These are phyloP conservation scores for Wallacemonas sp. DNA, from an alignment of 208 protist species.

Conservation along the genomic window DNA sequence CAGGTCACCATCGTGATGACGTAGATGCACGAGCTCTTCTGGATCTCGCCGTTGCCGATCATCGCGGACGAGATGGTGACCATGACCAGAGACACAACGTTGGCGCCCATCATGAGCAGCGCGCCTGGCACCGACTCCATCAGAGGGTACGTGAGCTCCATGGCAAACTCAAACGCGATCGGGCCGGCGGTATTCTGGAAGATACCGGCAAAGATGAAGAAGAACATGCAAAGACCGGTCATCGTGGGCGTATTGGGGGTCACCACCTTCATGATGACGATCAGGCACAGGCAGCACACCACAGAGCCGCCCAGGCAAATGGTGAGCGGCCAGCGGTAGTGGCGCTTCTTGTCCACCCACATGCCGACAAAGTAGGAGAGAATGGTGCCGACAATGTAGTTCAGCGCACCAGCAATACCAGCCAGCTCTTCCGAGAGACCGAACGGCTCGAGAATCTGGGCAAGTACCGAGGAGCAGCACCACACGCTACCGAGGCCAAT, in stretches of 20 bases:
- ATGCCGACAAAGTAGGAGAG: constrained; percentile 53
- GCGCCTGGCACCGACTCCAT: constrained; percentile 59
- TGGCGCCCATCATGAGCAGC: constrained; percentile 73
- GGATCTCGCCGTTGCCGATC: constrained; percentile 46
- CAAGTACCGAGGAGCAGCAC: constrained; percentile 65
- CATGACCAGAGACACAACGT: constrained; percentile 62
- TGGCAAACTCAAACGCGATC: constrained; percentile 73
- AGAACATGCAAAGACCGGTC: constrained; percentile 40
- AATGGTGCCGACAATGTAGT: constrained; percentile 55
- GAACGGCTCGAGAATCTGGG: constrained; percentile 69
- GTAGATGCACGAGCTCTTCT: constrained; percentile 34
- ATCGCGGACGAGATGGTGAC: constrained; percentile 48
- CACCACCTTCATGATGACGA: constrained; percentile 51
- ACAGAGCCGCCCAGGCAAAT: constrained; percentile 49
- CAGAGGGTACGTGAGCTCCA: constrained; percentile 74
- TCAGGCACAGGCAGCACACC: constrained; percentile 50
- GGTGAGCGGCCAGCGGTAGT: constrained; percentile 51
- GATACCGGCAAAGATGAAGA: constrained; percentile 65
- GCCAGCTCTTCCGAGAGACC: constrained; percentile 50
- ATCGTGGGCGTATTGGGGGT: constrained; percentile 39
- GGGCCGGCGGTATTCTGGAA: constrained; percentile 75
- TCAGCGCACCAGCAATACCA: constrained; percentile 56
- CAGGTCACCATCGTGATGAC: constrained; percentile 54
- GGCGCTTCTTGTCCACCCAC: constrained; percentile 57
- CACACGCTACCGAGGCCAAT: constrained; percentile 73